Base-by-base conservation (phyloP, 495 filamentous ascomycete genomes). In the Cladorrhinum samala region DNA sequence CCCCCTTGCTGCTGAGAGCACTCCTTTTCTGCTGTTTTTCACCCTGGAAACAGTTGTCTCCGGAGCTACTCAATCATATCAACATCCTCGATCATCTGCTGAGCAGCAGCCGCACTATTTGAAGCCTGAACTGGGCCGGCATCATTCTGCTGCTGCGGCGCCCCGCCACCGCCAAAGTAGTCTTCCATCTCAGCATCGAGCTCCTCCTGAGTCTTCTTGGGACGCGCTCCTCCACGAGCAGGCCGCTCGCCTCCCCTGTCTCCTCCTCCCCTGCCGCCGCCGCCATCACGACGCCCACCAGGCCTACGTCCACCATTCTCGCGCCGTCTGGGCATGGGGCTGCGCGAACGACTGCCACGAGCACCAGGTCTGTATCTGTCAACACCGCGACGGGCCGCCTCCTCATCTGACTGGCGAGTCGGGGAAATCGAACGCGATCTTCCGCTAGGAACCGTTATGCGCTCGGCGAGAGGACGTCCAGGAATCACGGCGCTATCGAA, bases 141-240 rank as follows among this genome's bases (percentile, higher is more conserved):
- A 46, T 58, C 48, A 16, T 50, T 45, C 46, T 59, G 56, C 43
- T 59, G 59, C 20, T 45, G 40, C n/a, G n/a, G n/a, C 46, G 51
- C n/a, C 1, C 46, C 50, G 20, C 57, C 58, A 3, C 43, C 46
- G 8, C 42, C 61, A 75, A 88, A 97, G 70, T 97, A 97, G 63
- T 95, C 89, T 30, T 83, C 91, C 92, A 97, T 97, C 73, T 97
- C 92, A 33, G 86, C 85, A 63, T 97, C 92, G 37, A 97, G 74
- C 63, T 97, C 87, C 59, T 94, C 88, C 46, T 90, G 87, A 5
- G 91, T 96, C 81, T 95, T 96, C 66, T 81, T 86, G 2, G 85
- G 85, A 46, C 92, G 78, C 5, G 27, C 27, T 40, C 83, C 82
- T 24, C 70, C 70, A 8, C 75, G 68, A 24, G 66, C 51, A 0